Base-by-base conservation (phyloP, 2,329 filamentous ascomycete genomes). In the Rutstroemia sp. region DNA sequence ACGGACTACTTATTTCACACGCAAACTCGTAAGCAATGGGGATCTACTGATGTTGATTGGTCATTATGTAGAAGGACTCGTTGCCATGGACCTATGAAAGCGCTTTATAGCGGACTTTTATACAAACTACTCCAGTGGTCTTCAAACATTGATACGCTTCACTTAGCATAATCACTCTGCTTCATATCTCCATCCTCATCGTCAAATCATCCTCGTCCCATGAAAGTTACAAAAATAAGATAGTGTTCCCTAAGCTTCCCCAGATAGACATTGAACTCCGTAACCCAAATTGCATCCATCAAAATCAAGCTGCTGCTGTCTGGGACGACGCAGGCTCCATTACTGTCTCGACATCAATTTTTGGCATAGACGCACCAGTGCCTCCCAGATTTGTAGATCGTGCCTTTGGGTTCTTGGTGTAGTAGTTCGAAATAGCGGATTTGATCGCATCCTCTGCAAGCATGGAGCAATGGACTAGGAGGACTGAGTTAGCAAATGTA, bases 381-480 rank as follows among this genome's bases (percentile, higher is more conserved):
- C 89, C 89, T 55, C 86, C 84, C 10, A 96, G 80, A 69, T 92
- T 83, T 40, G 90, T 95, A 57, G 78, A 69, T 67, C 82, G 81
- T 38, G 83, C 83, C 60, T 87, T 84, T 58, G 89, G 89, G 75
- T 95, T 94, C 80, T 95, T 94, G 69, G 84, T 88, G 76, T 92
- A 89, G 77, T 94, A 95, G 73, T 95, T 89, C 61, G 83, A 86
- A 69, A 95, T 94, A 64, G 90, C 90, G 39, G 88, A 90, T 75
- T 94, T 94, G 80, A 95, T 95, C 61, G 89, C 90, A 69, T 95
- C 89, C 72, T 95, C 90, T 14, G 90, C 90, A 63, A 95, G 80
- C 88, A 95, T 94, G 51, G 88, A 92, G 79, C 90, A 95, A 73
- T 95, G 90, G 48, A 94, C 87, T 89, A 67, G 44, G 44, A 19